Evolutionary conservation across 163 green algal genomes (phyloP), one percentile per base, ranked within the genome.

Genomic region (Chlamydomonas reinhardtii): DNA sequence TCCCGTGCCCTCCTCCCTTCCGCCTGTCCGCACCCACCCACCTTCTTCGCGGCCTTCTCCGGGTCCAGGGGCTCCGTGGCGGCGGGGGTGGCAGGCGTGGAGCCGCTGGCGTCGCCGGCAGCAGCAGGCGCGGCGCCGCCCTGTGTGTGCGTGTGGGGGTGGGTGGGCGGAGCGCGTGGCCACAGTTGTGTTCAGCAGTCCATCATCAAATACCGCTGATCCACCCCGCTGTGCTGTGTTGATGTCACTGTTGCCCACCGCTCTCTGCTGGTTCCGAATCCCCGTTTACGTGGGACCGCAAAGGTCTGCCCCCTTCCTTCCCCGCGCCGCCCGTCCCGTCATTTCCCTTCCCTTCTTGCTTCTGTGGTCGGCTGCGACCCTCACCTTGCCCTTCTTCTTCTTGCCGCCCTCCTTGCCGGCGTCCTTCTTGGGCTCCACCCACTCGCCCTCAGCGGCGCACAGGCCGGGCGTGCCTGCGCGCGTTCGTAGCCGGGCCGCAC

Each of bases 11-110:
- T 4, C 25, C 62, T 70, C 27, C 22, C 22, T n/a, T 15, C 59
- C 8, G 11, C 59, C 59, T 8, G 20, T 27, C 59, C 6, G 20
- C 12, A 3, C 22, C 61, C 61, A 19, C 85, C 5, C 68, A 93
- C 91, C 91, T 97, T 96, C 89, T 96, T 95, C 72, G 94, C 94
- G 16, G 92, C 92, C 87, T 96, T 96, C 82, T 96, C 94, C 3
- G 95, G 91, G 72, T 97, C 93, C 74, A 94, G 65, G 74, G 94
- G 91, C 52, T 75, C 82, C 20, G 73, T 73, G 11, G 61, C 83
- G 24, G 32, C 72, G 54, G 37, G 70, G 31, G 77, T 65, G 61
- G 65, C 73, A 27, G 54, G 66, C 37, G 59, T 72, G 66, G 62
- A 34, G n/a, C 66, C 72, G 54, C 85, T 34, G 0, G 73, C 25